Evolutionary conservation across 2,329 filamentous ascomycete species (phyloP).

Genomic region (Kalmusia sp.): DNA sequence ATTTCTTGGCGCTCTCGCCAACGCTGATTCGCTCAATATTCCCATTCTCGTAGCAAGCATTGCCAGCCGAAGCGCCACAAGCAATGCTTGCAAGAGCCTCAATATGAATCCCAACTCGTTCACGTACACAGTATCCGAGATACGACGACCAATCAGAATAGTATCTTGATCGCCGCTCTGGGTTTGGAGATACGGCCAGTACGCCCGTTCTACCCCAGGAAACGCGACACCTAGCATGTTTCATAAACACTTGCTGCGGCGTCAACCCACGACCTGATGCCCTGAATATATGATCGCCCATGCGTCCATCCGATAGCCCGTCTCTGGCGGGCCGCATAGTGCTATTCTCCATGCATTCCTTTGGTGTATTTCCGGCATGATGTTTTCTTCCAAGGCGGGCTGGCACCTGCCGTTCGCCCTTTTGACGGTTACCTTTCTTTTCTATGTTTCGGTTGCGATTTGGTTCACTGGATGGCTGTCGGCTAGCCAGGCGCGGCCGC

Average conservation of each 20-base stretch:
- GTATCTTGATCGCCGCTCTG: too few relatives aligned
- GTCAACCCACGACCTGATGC: slow-evolving; percentile 3
- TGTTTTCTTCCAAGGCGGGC: slow-evolving; percentile 32
- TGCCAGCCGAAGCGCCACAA: neutral
- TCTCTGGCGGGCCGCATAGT: slow-evolving; percentile 19
- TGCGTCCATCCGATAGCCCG: slow-evolving; percentile 7
- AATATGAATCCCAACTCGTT: neutral
- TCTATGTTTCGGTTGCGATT: slow-evolving; percentile 22
- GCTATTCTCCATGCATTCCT: slow-evolving; percentile 9
- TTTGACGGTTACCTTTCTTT: slow-evolving; percentile 20
- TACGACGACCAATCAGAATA: neutral
- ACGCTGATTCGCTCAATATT: slow-evolving; percentile 1
- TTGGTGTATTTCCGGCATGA: slow-evolving; percentile 30
- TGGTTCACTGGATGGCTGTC: slow-evolving; percentile 21
- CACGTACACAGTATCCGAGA: neutral
- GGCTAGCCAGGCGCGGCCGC: slow-evolving; percentile 3
- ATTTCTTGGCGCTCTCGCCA: neutral
- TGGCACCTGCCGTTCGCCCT: slow-evolving; percentile 33
- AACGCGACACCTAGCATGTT: slow-evolving; percentile 34
- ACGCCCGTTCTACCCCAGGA: slow-evolving; percentile 10
- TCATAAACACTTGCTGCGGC: slow-evolving; percentile 17
- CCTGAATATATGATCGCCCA: slow-evolving; percentile 18
- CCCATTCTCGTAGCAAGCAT: neutral
- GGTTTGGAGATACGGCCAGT: neutral
- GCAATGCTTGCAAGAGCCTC: neutral